Conservation (phyloP, 2,329 filamentous ascomycete species). For the Neopestalotiopsis sp. region DNA sequence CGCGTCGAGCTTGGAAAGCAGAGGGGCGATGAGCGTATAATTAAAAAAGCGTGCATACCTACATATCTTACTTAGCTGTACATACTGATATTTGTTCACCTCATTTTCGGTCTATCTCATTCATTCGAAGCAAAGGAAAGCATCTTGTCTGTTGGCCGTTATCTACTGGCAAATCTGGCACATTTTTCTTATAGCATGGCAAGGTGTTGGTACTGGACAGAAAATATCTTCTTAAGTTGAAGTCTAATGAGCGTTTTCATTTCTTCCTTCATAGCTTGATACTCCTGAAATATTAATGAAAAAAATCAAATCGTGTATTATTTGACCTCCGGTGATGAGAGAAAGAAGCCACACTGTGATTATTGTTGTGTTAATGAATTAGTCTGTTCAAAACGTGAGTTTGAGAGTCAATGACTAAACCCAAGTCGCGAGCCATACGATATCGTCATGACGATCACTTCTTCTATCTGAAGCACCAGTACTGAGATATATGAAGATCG, state of each 20-base stretch:
- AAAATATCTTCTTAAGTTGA: background rate
- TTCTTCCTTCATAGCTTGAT: background rate
- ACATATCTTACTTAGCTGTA: slow-evolving; percentile 5
- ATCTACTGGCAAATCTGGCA: background rate
- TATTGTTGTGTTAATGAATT: too few species aligned
- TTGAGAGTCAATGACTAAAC: too few species aligned
- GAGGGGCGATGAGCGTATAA: background rate
- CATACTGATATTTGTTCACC: slow-evolving; percentile 2
- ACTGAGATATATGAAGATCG: too few species aligned
- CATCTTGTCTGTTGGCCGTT: background rate
- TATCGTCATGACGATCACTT: too few species aligned
- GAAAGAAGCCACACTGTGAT: too few species aligned
- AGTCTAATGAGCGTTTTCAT: background rate
- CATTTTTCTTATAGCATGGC: background rate
- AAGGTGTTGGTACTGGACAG: background rate
- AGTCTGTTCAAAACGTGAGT: too few species aligned
- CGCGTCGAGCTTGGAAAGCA: background rate
- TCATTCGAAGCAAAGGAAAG: background rate
- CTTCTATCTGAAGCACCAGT: too few species aligned
- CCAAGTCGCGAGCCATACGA: too few species aligned
- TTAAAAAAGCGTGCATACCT: background rate
- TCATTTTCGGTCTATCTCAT: background rate
- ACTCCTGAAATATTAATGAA: too few species aligned
- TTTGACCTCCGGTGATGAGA: too few species aligned
- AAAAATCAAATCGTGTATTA: too few species aligned